Evolutionary conservation across 805 yeast species (phyloP), one percentile per base, ranked within the genome.

Genomic region (Sugiyamaella mastotermitis): DNA sequence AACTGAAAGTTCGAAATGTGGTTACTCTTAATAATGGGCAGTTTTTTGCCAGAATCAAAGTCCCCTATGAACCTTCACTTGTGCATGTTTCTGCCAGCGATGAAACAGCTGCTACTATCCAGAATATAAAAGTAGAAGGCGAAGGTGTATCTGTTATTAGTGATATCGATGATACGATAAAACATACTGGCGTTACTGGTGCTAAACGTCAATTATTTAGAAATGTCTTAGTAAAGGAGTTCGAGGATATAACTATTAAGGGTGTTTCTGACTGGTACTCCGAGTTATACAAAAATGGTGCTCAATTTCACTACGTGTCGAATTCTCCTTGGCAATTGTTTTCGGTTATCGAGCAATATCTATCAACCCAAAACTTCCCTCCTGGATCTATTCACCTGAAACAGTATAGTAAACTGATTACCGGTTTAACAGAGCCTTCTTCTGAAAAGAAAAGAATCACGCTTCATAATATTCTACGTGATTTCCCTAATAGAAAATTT

Each of bases 151-250:
- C 83, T 9, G 58, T 92, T 1, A 87, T 92, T 16, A 79, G 88
- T 51, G 99, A 92, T 58, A 80, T 92, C 29, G 99, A 92, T 56
- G 99, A 92, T 56, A 92, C 99, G 0, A 78, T 90, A 24, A 83
- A 92, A 52, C 68, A 76, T 29, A 87, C 98, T 0, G 97, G 97
- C 2, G 90, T 92, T 1, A 70, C 83, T 23, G 90, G 90, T 1
- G 94, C 88, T 44, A 87, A 85, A 60, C 69, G 94, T 42, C 85
- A 83, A 27, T 68, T 90, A 47, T 78, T 92, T 60, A 69, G 81
- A 42, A 88, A 83, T 52, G 79, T 87, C 1, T 76, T 92, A 42
- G 71, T 83, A 2, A 76, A 75, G 32, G 80, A 78, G 29, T 74
- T 75, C 37, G 59, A 68, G 4, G 74, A 71, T n/a, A 80, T 94